Conservation (phyloP, 257 asterid genomes). For the Knoxia roxburghii region DNA sequence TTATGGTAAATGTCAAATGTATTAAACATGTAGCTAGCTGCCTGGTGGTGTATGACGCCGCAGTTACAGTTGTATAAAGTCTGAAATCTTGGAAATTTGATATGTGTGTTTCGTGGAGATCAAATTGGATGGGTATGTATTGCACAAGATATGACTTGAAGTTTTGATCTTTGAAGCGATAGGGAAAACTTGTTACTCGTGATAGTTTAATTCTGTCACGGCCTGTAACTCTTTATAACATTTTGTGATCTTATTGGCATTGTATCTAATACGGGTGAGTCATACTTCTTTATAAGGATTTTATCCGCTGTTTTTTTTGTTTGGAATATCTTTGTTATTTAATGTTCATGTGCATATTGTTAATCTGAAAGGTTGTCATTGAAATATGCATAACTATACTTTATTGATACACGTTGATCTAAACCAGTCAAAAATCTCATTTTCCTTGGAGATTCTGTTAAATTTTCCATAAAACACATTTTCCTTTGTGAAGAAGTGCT, state of each 20-base stretch:
- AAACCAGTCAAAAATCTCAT: not conserved
- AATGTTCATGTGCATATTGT: not conserved
- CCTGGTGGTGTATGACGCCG: too few species aligned
- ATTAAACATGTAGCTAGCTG: not conserved
- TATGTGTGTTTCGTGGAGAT: not conserved
- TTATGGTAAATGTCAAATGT: not conserved
- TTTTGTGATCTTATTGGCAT: constrained; percentile 5
- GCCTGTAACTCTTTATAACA: not conserved
- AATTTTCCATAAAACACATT: too few species aligned
- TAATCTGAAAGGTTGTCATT: not conserved
- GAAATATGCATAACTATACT: not conserved
- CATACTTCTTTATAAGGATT: not conserved
- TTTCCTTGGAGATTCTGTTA: too few species aligned
- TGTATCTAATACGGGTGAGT: not conserved
- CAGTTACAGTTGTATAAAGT: not conserved
- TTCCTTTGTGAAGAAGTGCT: not conserved
- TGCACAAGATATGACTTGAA: not conserved
- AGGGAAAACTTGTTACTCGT: not conserved
- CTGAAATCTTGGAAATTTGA: not conserved
- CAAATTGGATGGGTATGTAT: not conserved
- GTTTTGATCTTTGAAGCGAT: not conserved
- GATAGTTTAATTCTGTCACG: not conserved
- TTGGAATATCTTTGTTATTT: not conserved
- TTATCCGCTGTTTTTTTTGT: not conserved
- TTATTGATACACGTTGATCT: not conserved